Evolutionary conservation across 768 basidiomycete genomes (phyloP).

Genomic region (Tulasnella sp.): DNA sequence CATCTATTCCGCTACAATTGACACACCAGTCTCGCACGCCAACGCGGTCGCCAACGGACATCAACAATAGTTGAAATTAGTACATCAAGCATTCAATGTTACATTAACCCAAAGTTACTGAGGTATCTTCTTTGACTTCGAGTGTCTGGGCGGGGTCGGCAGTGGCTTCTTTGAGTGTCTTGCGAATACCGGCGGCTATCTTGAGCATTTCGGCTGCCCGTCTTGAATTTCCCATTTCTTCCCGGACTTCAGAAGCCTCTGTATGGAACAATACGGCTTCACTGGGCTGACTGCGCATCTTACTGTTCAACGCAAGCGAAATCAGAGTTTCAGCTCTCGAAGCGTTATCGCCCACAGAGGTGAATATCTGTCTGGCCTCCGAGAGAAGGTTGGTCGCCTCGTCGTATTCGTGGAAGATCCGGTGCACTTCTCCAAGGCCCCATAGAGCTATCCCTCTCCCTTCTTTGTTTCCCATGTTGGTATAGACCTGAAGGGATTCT

Average conservation of each 20-base stretch:
- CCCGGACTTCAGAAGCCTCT: neutral
- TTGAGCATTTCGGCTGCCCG: neutral
- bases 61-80: too few species aligned
- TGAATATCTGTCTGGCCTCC: neutral
- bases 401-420: neutral
- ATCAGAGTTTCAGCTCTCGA: neutral
- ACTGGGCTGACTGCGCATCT: neutral
- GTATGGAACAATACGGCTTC: neutral
- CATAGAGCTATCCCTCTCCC: neutral
- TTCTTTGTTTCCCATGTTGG: neutral
- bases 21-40: too few species aligned
- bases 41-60: too few species aligned
- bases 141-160: neutral
- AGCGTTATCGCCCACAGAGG: neutral
- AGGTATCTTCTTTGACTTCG: neutral
- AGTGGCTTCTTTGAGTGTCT: neutral
- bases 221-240: neutral
- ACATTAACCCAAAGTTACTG: neutral
- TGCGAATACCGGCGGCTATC: neutral
- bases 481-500: neutral
- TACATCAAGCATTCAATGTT: neutral
- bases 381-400: neutral
- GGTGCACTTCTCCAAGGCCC: neutral
- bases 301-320: neutral
- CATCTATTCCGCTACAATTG: too few species aligned